Evolutionary conservation across 805 yeast genomes (phyloP), one percentile per base, ranked within the genome.

Genomic region (Monosporozyma servazzii): DNA sequence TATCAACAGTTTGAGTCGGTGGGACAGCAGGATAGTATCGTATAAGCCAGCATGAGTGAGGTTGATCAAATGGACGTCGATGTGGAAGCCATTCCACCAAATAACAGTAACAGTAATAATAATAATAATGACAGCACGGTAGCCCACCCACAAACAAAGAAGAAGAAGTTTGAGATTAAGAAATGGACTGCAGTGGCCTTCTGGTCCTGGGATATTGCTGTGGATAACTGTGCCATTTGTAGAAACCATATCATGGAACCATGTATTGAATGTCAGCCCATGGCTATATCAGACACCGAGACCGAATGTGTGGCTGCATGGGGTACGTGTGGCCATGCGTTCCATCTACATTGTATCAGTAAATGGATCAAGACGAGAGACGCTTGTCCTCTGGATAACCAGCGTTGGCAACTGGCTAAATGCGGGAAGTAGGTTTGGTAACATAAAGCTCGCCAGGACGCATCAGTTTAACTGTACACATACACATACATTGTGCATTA

Each of bases 151-250:
- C n/a, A n/a, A n/a, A n/a, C n/a, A n/a, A 40, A 39, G 18, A 81
- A 84, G 72, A 86, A 84, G 67, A 77, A 87, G 60, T 90, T 93
- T 61, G 97, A 91, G 66, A 90, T 93, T 41, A 87, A 88, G 66
- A 93, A 90, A 74, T 91, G 99, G 98, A 89, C 96, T 13, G 98
- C 98, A 0, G 99, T 93, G 47, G 98, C 98, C n/a, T 88, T 93
- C 66, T 93, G 99, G 99, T 88, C 97, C 0, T 93, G 99, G 99
- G 96, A 88, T 70, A 86, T 88, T 54, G 91, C 82, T 36, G 91
- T 88, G 51, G 99, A 95, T 57, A 88, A 88, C 51, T 93, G 99
- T 75, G 98, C 99, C 40, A 93, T 93, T 66, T 93, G 99, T 76
- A 79, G 98, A 66, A 93, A 91, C 69, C 97, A 91, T 70, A 78